phyloP scores from a whole-genome alignment of 2,329 filamentous ascomycete genomes.

The Akanthomyces muscarius region DNA sequence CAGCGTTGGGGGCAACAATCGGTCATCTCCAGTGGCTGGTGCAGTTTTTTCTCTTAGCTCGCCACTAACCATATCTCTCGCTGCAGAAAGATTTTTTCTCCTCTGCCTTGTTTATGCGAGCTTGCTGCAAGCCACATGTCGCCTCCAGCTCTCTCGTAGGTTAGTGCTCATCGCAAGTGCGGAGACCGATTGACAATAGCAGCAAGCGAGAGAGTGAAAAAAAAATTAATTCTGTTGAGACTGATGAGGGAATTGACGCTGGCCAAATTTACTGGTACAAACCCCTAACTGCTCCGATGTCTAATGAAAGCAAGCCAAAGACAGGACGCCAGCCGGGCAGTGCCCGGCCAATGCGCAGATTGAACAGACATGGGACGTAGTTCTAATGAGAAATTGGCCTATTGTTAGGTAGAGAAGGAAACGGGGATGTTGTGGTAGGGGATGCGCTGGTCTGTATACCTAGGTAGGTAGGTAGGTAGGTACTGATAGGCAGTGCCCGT shows the following conservation, averaged over 20 bases:
- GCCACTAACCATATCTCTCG: background rate
- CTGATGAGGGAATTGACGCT: slow-evolving; percentile 4
- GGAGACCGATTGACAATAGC: background rate
- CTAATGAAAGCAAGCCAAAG: background rate
- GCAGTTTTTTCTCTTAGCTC: background rate
- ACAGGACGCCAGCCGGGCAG: background rate
- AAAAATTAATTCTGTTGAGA: background rate
- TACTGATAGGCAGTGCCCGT: background rate
- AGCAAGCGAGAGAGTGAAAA: background rate
- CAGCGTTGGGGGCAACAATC: background rate
- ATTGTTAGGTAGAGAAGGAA: background rate
- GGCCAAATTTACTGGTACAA: too few species aligned
- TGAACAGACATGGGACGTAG: slow-evolving; percentile 2
- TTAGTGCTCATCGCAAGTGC: background rate
- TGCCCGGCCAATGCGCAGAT: slow-evolving; percentile 8
- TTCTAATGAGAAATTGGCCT: slow-evolving; percentile 3
- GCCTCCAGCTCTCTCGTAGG: background rate
- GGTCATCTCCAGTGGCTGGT: background rate
- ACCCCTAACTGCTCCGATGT: background rate
- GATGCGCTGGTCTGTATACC: too few species aligned
- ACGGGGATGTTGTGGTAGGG: background rate
- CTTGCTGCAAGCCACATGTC: slow-evolving; percentile 2
- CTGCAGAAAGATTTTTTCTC: background rate
- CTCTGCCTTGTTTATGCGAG: background rate
- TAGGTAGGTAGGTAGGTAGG: too few species aligned